Base-by-base conservation (phyloP, 371 early-diverging fungal genomes). In the Funneliformis caledonium region DNA sequence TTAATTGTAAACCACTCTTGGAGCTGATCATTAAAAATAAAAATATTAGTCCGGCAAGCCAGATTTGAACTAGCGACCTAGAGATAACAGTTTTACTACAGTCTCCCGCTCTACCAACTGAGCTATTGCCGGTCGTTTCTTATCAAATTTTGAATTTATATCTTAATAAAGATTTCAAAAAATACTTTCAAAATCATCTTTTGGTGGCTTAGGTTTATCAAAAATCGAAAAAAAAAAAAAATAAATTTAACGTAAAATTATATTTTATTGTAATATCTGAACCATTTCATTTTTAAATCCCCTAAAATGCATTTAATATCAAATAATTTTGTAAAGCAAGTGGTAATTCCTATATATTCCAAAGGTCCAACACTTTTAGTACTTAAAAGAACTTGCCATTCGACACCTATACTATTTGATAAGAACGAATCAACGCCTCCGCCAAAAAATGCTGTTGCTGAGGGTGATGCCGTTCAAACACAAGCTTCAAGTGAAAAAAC, bases 21-120 rank as follows among this genome's bases (percentile, higher is more conserved):
- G 26, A 26, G 26, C 26, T 26, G 26, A 26, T 26, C 26, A 26
- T 26, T 26, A 26, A 68, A 42, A 68, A 68, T 42, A 68, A 33
- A 42, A 37, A 31, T 42, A 42, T 26, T 12, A 31, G 19, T 76
- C 76, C 76, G 76, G 76, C 76, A 76, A 76, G 76, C 76, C 76
- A 76, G 76, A 76, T 76, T 76, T 62, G 76, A 76, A 76, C 76
- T 76, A 76, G 76, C 76, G 76, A 76, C 76, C 76, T 76, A 76
- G 76, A 76, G 76, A 76, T 76, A 2, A 76, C 76, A 76, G 74
- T 62, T 16, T 9, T 19, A 62, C 76, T 76, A 76, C 76, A 76
- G 76, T 76, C 76, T 76, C 76, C 76, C 76, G 76, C 76, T 76
- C 76, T 76, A 76, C 76, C 76, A 76, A 76, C 76, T 76, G 76